Conservation (phyloP, 306 rosid genomes). For the Bauhinia variegata region DNA sequence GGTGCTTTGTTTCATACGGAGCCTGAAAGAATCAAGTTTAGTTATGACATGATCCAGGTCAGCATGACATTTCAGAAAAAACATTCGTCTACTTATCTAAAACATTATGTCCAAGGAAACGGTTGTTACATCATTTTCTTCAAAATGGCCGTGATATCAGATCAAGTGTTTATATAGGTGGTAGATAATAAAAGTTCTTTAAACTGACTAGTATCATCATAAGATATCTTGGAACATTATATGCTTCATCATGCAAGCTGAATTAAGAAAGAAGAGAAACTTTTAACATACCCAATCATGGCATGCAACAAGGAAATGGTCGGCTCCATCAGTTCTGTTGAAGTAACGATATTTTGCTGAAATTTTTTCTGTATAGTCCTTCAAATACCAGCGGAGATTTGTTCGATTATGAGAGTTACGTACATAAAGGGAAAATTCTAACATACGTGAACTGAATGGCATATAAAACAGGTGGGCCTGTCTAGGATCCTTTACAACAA, state of each 20-base stretch:
- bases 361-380: conserved; percentile 71
- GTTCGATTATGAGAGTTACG: conserved; percentile 92
- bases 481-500: conserved; percentile 74
- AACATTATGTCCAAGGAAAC: conserved; percentile 22
- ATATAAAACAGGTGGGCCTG: conserved; percentile 91
- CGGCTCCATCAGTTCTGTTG: conserved; percentile 89
- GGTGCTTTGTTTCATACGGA: conserved; percentile 96
- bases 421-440: conserved; percentile 70
- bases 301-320: conserved; percentile 97
- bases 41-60: conserved; percentile 21
- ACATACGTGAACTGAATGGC: conserved; percentile 90
- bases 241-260: conserved; percentile 31
- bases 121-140: conserved; percentile 12
- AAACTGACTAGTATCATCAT: conserved; percentile 22
- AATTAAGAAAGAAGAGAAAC: conserved; percentile 21
- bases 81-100: conserved; percentile 4
- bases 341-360: conserved; percentile 75
- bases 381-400: conserved; percentile 74
- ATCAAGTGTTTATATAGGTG: background rate
- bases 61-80: conserved; percentile 4
- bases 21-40: conserved; percentile 57
- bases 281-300: conserved; percentile 83
- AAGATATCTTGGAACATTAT: background rate
- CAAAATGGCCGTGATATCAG: conserved; percentile 7
- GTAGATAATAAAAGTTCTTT: background rate